Evolutionary conservation across 805 yeast genomes (phyloP).

Genomic region (Teunomyces barrocoloradensis): DNA sequence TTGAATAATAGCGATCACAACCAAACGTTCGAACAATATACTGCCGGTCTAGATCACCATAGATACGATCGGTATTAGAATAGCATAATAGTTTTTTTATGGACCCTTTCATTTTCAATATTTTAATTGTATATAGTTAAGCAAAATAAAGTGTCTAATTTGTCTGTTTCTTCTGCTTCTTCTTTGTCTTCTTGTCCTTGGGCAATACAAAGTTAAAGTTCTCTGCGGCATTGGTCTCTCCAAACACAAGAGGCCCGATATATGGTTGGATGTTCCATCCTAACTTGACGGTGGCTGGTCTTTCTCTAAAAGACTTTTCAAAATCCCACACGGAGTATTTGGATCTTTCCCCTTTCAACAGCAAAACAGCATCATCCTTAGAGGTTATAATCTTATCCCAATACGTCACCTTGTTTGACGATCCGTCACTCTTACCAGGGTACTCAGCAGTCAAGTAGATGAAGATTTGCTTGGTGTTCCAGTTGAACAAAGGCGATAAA

Average conservation of each 20-base stretch:
- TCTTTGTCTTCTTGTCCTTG: slow-evolving; percentile 12
- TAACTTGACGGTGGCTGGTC: slow-evolving; percentile 64
- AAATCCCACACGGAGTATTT: slow-evolving; percentile 90
- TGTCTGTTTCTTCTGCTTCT: slow-evolving; percentile 4
- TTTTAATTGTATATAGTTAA: neutral
- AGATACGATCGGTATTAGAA: slow-evolving; percentile 2
- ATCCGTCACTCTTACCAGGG: slow-evolving; percentile 41
- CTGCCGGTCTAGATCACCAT: slow-evolving; percentile 2
- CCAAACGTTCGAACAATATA: neutral
- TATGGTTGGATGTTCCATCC: slow-evolving; percentile 94
- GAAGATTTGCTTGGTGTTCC: slow-evolving; percentile 98
- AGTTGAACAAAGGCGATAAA: slow-evolving; percentile 77
- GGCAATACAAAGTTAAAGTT: slow-evolving; percentile 31
- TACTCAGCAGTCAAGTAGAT: slow-evolving; percentile 88
- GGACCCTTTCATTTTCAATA: neutral
- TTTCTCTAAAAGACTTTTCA: slow-evolving; percentile 55
- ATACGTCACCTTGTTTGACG: slow-evolving; percentile 69
- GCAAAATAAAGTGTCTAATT: neutral
- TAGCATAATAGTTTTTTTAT: neutral
- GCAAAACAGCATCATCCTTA: slow-evolving; percentile 57
- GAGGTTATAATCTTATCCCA: slow-evolving; percentile 83
- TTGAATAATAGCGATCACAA: slow-evolving; percentile 6
- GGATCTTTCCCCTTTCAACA: slow-evolving; percentile 52
- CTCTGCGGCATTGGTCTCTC: slow-evolving; percentile 41
- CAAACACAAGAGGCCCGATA: slow-evolving; percentile 76